Evolutionary conservation across 495 filamentous ascomycete genomes (phyloP).

Genomic region (Pyronema domesticum): DNA sequence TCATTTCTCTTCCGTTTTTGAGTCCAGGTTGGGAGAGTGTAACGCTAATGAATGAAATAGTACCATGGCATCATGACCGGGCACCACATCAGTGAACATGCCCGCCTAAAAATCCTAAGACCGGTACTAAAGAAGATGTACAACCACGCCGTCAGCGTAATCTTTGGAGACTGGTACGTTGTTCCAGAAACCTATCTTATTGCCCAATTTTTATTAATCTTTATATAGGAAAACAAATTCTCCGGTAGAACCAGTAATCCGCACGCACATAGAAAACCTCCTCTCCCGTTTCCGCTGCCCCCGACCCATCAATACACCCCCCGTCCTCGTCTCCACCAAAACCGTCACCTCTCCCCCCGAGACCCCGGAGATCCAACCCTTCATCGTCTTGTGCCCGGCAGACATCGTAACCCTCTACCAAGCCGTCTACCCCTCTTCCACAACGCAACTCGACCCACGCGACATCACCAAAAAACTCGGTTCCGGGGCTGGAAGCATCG

Average conservation of each 20-base stretch:
- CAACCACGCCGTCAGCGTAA: constrained; percentile 21
- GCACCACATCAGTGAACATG: constrained; percentile 79
- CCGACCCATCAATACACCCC: constrained; percentile 33
- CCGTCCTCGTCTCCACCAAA: constrained; percentile 46
- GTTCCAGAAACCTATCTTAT: background rate
- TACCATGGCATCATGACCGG: constrained; percentile 74
- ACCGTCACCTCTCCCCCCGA: constrained; percentile 52
- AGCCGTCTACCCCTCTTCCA: constrained; percentile 41
- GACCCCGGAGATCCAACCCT: constrained; percentile 52
- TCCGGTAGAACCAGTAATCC: constrained; percentile 47
- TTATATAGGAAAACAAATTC: constrained; percentile 36
- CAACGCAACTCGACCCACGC: constrained; percentile 15
- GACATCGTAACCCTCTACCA: constrained; percentile 55
- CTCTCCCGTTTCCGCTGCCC: constrained; percentile 44
- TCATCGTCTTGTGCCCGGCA: constrained; percentile 53
- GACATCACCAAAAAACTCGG: constrained; percentile 19
- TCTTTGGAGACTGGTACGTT: constrained; percentile 20
- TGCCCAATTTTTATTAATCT: constrained; percentile 10
- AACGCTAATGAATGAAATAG: constrained; percentile 30
- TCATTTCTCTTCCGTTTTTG: background rate
- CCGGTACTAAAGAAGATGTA: constrained; percentile 25
- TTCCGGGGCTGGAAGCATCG: background rate
- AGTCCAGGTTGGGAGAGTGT: background rate
- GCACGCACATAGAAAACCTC: constrained; percentile 59
- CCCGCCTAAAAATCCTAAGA: constrained; percentile 62